These are phyloP conservation scores for Poa pratensis DNA, from an alignment of 176 grass and related monocot species.

Conservation along the genomic window DNA sequence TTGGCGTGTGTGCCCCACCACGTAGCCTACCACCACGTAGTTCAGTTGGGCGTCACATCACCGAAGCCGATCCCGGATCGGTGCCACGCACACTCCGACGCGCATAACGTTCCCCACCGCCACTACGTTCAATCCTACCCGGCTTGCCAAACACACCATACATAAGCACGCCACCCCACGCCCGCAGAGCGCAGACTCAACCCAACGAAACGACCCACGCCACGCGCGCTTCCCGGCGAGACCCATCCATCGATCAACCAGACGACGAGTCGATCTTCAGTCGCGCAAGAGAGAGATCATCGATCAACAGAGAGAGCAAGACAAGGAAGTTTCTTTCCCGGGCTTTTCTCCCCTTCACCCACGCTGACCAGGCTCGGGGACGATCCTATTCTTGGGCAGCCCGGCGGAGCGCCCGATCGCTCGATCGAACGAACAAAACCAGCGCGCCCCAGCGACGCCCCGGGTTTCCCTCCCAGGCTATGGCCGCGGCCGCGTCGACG, in stretches of 20 bases:
- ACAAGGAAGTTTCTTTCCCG: constrained; percentile 54
- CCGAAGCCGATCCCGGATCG: background rate
- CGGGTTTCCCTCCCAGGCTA: constrained; percentile 22
- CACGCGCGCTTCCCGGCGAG: background rate
- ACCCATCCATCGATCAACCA: background rate
- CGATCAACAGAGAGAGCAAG: background rate
- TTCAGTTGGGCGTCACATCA: background rate
- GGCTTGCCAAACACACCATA: background rate
- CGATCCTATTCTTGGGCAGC: constrained; percentile 51
- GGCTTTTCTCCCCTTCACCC: constrained; percentile 75
- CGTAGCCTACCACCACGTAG: background rate
- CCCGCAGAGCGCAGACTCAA: too few species aligned
- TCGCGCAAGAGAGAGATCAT: background rate
- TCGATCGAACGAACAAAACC: constrained; percentile 25
- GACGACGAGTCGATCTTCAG: constrained; percentile 2
- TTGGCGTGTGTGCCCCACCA: background rate
- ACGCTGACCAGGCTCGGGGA: background rate
- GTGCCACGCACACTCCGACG: constrained; percentile 19
- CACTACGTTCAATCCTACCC: background rate
- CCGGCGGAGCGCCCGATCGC: background rate
- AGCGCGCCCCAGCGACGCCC: constrained; percentile 33
- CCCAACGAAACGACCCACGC: background rate
- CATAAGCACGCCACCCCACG: background rate
- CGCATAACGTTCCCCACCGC: background rate
- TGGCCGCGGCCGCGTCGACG: constrained; percentile 48